Evolutionary conservation across 441 rosid genomes (phyloP), one percentile per base, ranked within the genome.

Genomic region (Adansonia madagascariensis): DNA sequence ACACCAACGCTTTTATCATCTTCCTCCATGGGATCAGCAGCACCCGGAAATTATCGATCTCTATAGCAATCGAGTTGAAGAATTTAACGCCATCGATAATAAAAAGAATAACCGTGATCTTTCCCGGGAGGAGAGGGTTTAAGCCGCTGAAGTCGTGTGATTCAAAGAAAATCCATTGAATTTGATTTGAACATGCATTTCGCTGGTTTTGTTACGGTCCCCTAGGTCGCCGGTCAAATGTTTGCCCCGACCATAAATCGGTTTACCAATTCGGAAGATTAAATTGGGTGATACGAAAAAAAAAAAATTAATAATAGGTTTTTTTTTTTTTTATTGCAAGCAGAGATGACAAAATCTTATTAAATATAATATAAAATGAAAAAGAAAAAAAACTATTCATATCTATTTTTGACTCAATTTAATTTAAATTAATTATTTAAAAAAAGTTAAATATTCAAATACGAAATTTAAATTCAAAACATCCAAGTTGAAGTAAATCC

Each of bases 1-100:
- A 31, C n/a, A 47, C 53, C 76, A 64, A 61, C 63, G 52, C 80
- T 65, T 77, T 52, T 49, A 62, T 71, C 80, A 6, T 10, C 76
- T 68, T 77, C 64, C 80, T 71, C 75, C 75, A 71, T 71, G 57
- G 17, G 15, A 57, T 15, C 59, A 15, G 11, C 62, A 43, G 68
- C 35, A 31, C 73, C 14, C 8, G 47, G 53, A 57, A 41, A 20
- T 18, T 41, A 20, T 18, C 15, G 41, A 41, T 43, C 43, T 71
- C 75, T 71, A 71, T 41, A 73, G 53, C 53, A 73, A 41, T 73
- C 18, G 66, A 8, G 53, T 57, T 68, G 57, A 22, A 70, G 60
- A 50, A 47, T 49, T 49, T 69, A 27, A 35, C 56, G 67, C 71
- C 71, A 22, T 55, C 63, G 50, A 39, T 35, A 55, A 27, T 52